Evolutionary conservation across 2,329 filamentous ascomycete species (phyloP), one percentile per base, ranked within the genome.

Genomic region (Penicillium sp.): DNA sequence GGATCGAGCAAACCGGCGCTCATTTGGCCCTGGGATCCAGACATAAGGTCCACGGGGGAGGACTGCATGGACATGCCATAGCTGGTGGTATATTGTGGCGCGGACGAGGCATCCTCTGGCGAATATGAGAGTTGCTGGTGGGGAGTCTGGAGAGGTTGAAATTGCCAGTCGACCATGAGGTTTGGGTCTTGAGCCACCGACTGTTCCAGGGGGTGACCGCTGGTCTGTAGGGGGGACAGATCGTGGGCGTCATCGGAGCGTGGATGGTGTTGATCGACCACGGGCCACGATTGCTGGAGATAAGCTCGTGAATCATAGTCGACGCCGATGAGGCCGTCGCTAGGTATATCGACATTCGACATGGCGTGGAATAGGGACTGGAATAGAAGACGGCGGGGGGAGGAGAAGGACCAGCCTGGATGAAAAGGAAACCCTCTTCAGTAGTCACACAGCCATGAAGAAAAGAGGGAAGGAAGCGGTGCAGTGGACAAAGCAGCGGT

Each of bases 1-100:
- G 76, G 73, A 42, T 84, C 81, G 54, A 87, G 70, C 47, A 80
- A 71, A 45, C 64, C 61, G 11, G 77, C 68, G 47, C 80, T 79
- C 44, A 85, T 69, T 26, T 77, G 71, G 22, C 76, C 74, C 55
- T 85, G 82, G 6, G 69, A 64, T 6, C 77, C 77, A 6, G 80
- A 62, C 48, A 75, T 66, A 71, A 57, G 59, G 71, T 71, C 37
- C 73, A 80, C 45, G 75, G 71, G 63, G 3, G 67, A 65, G 12
- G 65, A 58, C 31, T 69, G 66, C 42, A 71, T 51, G 23, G 65
- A 54, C 45, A 70, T 61, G 30, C 56, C 62, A 56, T 82, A 83
- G 46, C 77, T 77, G 22, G 75, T 64, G 39, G 69, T 73, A 42
- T 74, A 70, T 56, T 74, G 77, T 56, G 62, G 56, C 35, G 60